Conservation (phyloP, 345 rosid genomes). For the Sapria himalayana region DNA sequence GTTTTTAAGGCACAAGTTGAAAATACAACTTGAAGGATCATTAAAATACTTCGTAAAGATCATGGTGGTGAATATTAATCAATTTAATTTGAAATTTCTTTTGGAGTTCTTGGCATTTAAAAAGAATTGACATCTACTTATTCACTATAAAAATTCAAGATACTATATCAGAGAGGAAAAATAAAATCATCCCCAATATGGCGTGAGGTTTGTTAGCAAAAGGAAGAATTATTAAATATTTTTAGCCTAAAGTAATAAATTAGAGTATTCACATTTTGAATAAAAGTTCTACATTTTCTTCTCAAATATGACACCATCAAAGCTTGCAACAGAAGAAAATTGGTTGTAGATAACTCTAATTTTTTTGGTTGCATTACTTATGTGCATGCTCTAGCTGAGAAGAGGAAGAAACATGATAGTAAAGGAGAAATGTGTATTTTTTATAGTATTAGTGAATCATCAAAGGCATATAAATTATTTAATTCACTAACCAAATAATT, state of each 20-base stretch:
- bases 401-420: neutral
- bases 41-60: neutral
- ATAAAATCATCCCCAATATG: no score
- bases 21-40: neutral
- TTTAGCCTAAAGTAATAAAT: neutral
- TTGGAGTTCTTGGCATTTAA: neutral
- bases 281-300: no score
- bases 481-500: no score
- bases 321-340: neutral
- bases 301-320: neutral
- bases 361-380: no score
- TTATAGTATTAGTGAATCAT: neutral
- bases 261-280: neutral
- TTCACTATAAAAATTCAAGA: no score
- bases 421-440: neutral
- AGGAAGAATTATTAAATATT: no score
- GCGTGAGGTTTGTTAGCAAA: no score
- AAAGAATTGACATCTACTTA: neutral
- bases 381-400: neutral
- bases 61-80: no score
- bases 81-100: neutral
- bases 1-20: neutral
- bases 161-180: no score
- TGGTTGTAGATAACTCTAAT: neutral
- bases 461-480: neutral